Base-by-base conservation (phyloP, 768 basidiomycete species). In the Pulveroboletus sp. region DNA sequence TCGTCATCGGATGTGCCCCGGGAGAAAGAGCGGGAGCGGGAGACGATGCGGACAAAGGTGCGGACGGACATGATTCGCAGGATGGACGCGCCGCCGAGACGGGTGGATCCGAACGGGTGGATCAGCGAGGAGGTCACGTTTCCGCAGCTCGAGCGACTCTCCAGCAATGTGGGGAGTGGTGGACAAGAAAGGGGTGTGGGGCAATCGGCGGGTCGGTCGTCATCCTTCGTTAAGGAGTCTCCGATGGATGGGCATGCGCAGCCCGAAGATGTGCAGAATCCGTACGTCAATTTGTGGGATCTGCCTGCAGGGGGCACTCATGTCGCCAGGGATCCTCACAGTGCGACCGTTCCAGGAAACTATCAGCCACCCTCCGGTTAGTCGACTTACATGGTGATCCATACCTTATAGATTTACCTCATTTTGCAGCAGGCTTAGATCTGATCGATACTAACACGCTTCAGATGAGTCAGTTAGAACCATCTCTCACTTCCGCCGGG, bases 21-120 rank as follows among this genome's bases (percentile, higher is more conserved):
- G 24, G 59, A 50, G 30, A 69, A 66, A 20, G 76, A 68, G 6
- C 6, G 12, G 27, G 27, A 29, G 6, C 6, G 27, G 27, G 27
- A 29, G 12, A 12, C 6, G 12, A 36, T 6, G 1, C 40, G 46
- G 7, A 59, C 23, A 45, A 69, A 59, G 44, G 50, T 92, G 6
- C 70, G 78, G 41, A 72, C 85, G 22, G 82, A 89, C 47, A 90
- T 91, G 88, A 90, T 93, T 48, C 77, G 81, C 26, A 74, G 89
- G 43, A 76, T 86, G 73, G 80, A 87, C 49, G 78, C 76, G 40
- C 77, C 80, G 1, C 86, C 85, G 6, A 81, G 80, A 61, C 79
- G 77, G 2, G 73, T 91, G 22, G 77, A 89, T 60, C 89, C 89
- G 4, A 89, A 80, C 56, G 88, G 89, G 6, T 80, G 76, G 78